A percentile compares a stretch with the other conserved stretches of the same genome.
Conservation (phyloP, 108 stramenopile genomes). For the Cyclotella baltica region DNA sequence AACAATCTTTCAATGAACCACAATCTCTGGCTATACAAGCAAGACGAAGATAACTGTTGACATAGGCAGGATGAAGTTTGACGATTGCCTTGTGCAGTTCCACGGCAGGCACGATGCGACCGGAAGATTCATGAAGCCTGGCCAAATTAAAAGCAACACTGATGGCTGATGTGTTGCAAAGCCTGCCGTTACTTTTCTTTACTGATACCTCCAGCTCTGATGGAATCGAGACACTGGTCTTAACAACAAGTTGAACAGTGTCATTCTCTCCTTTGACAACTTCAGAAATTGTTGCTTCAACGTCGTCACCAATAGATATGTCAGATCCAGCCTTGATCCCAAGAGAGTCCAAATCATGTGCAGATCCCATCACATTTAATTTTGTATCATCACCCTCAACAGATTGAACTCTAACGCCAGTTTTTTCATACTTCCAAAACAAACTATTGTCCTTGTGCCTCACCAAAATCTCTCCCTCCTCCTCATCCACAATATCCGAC, state of each 20-base stretch:
- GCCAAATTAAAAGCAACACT: constrained; percentile 90
- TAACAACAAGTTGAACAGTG: constrained; percentile 25
- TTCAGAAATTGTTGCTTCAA: constrained; percentile 33
- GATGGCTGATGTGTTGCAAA: constrained; percentile 65
- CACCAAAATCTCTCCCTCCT: constrained; percentile 56
- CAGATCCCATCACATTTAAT: constrained; percentile 39
- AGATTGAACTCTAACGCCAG: constrained; percentile 28
- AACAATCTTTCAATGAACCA: constrained; percentile 85
- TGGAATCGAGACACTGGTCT: constrained; percentile 17
- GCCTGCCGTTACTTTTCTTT: constrained; percentile 69
- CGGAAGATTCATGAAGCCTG: constrained; percentile 80
- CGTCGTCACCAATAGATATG: constrained; percentile 24
- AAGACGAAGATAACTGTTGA: constrained; percentile 83
- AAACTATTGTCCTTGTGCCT: constrained; percentile 70
- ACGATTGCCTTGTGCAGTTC: constrained; percentile 90
- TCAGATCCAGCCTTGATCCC: constrained; percentile 55
- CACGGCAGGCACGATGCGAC: constrained; percentile 77
- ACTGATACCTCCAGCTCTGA: constrained; percentile 45
- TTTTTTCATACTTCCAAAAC: constrained; percentile 71
- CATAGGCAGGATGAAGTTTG: constrained; percentile 85
- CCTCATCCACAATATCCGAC: constrained; percentile 28
- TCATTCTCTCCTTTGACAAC: constrained; percentile 35
- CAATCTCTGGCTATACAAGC: constrained; percentile 90
- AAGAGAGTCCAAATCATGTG: constrained; percentile 33
- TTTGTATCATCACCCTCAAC: constrained; percentile 23